Evolutionary conservation across 257 asterid genomes (phyloP), one percentile per base, ranked within the genome.

Genomic region (Ilex asprella): DNA sequence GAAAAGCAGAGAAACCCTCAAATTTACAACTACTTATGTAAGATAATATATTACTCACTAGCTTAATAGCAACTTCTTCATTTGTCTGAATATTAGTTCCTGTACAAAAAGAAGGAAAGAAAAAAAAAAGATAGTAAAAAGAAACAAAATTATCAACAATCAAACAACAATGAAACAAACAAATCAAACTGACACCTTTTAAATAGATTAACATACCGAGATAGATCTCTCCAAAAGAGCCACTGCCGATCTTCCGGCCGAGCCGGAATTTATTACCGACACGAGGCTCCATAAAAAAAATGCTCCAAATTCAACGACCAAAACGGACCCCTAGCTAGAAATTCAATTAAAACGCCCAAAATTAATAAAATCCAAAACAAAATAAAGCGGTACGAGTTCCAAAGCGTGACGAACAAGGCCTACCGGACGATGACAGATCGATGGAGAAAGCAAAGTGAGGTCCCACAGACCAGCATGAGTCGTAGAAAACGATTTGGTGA

Each of bases 11-110:
- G n/a, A 31, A 21, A 3, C 16, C 61, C 14, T 1, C 1, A 21
- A 30, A 13, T 31, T 58, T 31, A 46, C 59, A 49, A 12, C 32
- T 32, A 15, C 30, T 29, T 15, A 31, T 46, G 57, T 0, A 53
- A n/a, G 5, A 1, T 58, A 59, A 52, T 49, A 10, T 16, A 39
- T 60, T 31, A 49, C 81, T 71, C 64, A 71, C 83, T 27, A 85
- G 89, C 78, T 84, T 84, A 67, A 84, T 81, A 3, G 91, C 91
- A 71, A 84, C 88, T 67, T 84, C 88, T 63, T 84, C 88, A 63
- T 84, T 84, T 75, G 91, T 79, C 82, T 84, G 91, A 70, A 77
- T 66, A 75, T 84, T 84, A 62, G 79, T 78, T 13, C 91, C 88
- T 82, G 79, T 71, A 69, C 63, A 57, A 55, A 31, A 43, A 53